A percentile compares a stretch with the other conserved stretches of the same genome.
These are phyloP conservation scores for Thelonectria blattea DNA, from an alignment of 2,329 filamentous ascomycete genomes.

Conservation along the genomic window DNA sequence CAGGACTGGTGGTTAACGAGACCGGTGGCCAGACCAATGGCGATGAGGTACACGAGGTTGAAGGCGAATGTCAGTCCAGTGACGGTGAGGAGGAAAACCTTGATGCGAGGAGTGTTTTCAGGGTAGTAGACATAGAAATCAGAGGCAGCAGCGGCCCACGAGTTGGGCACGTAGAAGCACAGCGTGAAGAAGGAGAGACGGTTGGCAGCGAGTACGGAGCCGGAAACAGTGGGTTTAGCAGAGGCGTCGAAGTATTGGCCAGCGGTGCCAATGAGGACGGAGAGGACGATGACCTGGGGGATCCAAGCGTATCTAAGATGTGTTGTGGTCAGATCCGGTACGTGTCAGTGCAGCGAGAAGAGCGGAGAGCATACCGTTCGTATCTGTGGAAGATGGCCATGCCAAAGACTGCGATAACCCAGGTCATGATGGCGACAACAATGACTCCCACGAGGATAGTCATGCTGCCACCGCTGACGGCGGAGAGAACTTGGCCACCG, in stretches of 20 bases:
- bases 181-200: conserved; percentile 72
- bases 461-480: conserved; percentile 69
- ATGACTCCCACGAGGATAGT: conserved; percentile 78
- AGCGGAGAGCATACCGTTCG: conserved; percentile 54
- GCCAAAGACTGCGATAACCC: conserved; percentile 69
- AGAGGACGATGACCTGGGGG: conserved; percentile 73
- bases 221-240: conserved; percentile 64
- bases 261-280: conserved; percentile 74
- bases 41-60: conserved; percentile 72
- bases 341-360: fast-evolving
- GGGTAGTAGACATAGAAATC: conserved; percentile 86
- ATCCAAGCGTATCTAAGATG: conserved; percentile 51
- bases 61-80: conserved; percentile 65
- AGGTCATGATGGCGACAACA: conserved; percentile 76
- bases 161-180: conserved; percentile 58
- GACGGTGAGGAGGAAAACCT: conserved; percentile 74
- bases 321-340: conserved; percentile 4
- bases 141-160: conserved; percentile 75
- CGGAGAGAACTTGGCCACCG: conserved; percentile 76
- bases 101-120: conserved; percentile 59
- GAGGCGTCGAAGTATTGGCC: conserved; percentile 66
- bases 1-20: conserved; percentile 56
- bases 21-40: conserved; percentile 59
- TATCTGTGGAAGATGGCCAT: conserved; percentile 69
- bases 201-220: conserved; percentile 67